Percentiles rank a stretch among this genome's conserved stretches.
These are phyloP conservation scores for Croton setiger DNA, from an alignment of 441 rosid species.

Conservation along the genomic window DNA sequence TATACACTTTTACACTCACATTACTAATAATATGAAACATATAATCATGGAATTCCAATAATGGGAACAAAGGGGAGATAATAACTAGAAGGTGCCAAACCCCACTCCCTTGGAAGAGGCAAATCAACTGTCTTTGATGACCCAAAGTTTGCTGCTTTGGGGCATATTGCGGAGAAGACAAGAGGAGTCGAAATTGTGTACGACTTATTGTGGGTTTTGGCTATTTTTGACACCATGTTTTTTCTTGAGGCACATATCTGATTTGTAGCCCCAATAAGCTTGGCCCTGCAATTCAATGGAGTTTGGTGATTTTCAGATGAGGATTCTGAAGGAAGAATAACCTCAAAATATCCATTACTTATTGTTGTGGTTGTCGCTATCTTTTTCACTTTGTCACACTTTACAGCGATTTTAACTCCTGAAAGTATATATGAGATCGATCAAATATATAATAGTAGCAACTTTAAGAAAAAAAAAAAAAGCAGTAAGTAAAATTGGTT, in stretches of 20 bases:
- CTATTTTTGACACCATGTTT: slow-evolving; percentile 44
- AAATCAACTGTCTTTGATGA: slow-evolving; percentile 69
- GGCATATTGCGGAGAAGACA: slow-evolving; percentile 51
- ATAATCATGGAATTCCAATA: slow-evolving; percentile 67
- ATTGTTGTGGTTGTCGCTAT: slow-evolving; percentile 38
- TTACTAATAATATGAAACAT: neutral
- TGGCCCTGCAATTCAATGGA: slow-evolving; percentile 50
- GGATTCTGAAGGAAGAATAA: slow-evolving; percentile 41
- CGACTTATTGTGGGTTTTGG: slow-evolving; percentile 20
- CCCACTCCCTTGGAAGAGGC: slow-evolving; percentile 88
- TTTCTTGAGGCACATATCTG: slow-evolving; percentile 50
- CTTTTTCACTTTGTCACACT: slow-evolving; percentile 50
- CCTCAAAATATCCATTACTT: slow-evolving; percentile 50
- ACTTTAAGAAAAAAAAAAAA: too few relatives aligned
- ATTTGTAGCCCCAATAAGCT: slow-evolving; percentile 53
- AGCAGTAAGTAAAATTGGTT: too few relatives aligned
- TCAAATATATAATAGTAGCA: too few relatives aligned
- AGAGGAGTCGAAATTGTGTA: slow-evolving; percentile 60
- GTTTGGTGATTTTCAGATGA: neutral
- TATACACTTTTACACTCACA: neutral
- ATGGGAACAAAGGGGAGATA: slow-evolving; percentile 78
- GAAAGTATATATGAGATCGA: neutral
- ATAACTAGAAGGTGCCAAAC: slow-evolving; percentile 80
- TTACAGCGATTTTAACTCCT: slow-evolving; percentile 64
- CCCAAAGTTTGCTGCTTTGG: slow-evolving; percentile 27